Evolutionary conservation across 2,329 filamentous ascomycete species (phyloP).

Genomic region (Fusarium stilboides): DNA sequence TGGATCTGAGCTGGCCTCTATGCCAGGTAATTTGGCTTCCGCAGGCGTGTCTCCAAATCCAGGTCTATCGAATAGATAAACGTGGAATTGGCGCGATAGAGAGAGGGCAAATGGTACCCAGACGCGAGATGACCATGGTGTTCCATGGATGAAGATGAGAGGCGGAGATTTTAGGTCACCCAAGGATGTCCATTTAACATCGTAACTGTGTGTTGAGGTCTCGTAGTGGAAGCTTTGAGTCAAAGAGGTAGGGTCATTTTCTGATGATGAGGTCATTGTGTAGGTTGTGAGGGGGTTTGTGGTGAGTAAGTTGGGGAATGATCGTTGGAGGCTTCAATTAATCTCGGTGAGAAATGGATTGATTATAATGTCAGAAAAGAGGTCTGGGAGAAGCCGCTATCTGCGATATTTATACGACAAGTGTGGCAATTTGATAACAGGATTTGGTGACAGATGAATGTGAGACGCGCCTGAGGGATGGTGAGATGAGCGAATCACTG

Average conservation of each 20-base stretch:
- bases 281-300: neutral
- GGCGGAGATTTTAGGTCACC: slow-evolving; percentile 52
- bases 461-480: neutral
- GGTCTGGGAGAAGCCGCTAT: neutral
- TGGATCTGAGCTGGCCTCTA: slow-evolving; percentile 13
- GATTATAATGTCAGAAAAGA: neutral
- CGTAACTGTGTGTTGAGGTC: slow-evolving; percentile 48
- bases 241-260: slow-evolving; percentile 27
- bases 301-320: neutral
- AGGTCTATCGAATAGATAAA: slow-evolving; percentile 63
- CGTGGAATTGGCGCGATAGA: slow-evolving; percentile 54
- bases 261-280: slow-evolving; percentile 23
- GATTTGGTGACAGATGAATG: neutral
- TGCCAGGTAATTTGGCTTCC: slow-evolving; percentile 34
- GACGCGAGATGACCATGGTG: slow-evolving; percentile 62
- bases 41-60: slow-evolving; percentile 60
- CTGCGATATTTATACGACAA: neutral
- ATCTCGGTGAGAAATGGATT: neutral
- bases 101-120: slow-evolving; percentile 56
- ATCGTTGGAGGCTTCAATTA: neutral
- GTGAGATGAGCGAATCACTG: neutral
- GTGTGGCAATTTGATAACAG: neutral
- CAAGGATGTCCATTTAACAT: slow-evolving; percentile 54
- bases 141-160: slow-evolving; percentile 63
- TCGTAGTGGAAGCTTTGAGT: slow-evolving; percentile 52